A percentile compares a stretch with the other conserved stretches of the same genome.
These are phyloP conservation scores for Linum trigynum DNA, from an alignment of 345 rosid species.

Conservation along the genomic window DNA sequence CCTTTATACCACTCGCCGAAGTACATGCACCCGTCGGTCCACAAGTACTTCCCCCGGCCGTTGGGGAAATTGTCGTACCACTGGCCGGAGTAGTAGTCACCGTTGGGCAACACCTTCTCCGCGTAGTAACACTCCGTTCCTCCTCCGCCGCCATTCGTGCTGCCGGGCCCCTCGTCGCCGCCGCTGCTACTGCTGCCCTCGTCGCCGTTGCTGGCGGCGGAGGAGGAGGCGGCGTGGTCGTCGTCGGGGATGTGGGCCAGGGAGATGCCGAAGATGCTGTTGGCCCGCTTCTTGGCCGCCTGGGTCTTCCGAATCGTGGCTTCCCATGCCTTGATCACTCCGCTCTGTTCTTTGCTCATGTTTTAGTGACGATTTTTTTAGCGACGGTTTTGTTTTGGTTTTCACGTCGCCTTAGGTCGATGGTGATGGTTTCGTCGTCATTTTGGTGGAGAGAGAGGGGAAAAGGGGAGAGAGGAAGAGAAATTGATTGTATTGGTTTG, in stretches of 20 bases:
- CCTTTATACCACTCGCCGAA: conserved; percentile 81
- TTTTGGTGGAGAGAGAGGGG: not conserved
- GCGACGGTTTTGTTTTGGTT: not conserved
- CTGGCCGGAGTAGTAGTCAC: conserved; percentile 82
- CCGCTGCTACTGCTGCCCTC: not conserved
- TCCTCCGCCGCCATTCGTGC: not conserved
- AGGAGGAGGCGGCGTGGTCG: conserved; percentile 8
- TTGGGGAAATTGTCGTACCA: conserved; percentile 65
- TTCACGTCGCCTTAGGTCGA: too few species aligned
- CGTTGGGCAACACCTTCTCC: conserved; percentile 50
- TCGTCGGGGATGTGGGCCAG: conserved; percentile 45
- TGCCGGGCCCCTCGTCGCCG: not conserved
- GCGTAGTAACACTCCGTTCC: conserved; percentile 24
- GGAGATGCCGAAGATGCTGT: conserved; percentile 68
- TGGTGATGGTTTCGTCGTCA: not conserved
- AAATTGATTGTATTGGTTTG: not conserved
- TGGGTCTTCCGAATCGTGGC: conserved; percentile 81
- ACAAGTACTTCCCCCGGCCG: conserved; percentile 73
- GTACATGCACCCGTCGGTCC: conserved; percentile 96
- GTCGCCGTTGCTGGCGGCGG: conserved; percentile 13
- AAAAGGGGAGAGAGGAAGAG: not conserved
- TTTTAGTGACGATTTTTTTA: not conserved
- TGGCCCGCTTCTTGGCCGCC: conserved; percentile 81
- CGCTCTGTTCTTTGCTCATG: conserved; percentile 65
- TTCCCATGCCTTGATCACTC: conserved; percentile 83